Percentiles rank a stretch among this genome's conserved stretches.
phyloP scores from a whole-genome alignment of 345 rosid genomes.

The Aquilaria sinensis region DNA sequence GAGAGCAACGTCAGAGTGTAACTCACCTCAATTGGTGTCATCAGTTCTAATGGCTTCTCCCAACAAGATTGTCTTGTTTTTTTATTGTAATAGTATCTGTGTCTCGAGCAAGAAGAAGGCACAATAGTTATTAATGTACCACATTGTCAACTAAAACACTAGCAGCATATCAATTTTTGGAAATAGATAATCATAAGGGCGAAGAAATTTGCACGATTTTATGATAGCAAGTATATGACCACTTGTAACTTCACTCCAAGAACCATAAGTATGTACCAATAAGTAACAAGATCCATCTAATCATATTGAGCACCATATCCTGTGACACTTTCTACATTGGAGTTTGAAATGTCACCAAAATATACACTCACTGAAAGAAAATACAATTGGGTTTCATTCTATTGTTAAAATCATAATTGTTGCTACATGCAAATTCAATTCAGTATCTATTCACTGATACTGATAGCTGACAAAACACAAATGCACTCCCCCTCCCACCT shows the following conservation, averaged over 20 bases:
- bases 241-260: neutral
- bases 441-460: too few relatives aligned
- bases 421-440: too few relatives aligned
- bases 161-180: neutral
- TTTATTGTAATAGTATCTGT: conserved; percentile 87
- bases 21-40: conserved; percentile 91
- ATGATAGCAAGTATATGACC: neutral
- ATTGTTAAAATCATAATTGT: too few relatives aligned
- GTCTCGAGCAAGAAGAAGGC: conserved; percentile 9
- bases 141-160: neutral
- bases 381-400: too few relatives aligned
- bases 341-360: too few relatives aligned
- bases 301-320: too few relatives aligned
- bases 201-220: neutral
- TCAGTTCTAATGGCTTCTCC: conserved; percentile 92
- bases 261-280: too few relatives aligned
- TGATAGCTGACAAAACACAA: too few relatives aligned
- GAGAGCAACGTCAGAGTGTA: neutral
- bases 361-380: too few relatives aligned
- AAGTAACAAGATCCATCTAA: too few relatives aligned
- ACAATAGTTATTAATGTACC: neutral
- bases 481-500: too few relatives aligned
- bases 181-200: neutral
- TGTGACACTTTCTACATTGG: too few relatives aligned
- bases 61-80: conserved; percentile 73